Conservation (phyloP, 257 asterid genomes). For the Solanum gandarillasii region DNA sequence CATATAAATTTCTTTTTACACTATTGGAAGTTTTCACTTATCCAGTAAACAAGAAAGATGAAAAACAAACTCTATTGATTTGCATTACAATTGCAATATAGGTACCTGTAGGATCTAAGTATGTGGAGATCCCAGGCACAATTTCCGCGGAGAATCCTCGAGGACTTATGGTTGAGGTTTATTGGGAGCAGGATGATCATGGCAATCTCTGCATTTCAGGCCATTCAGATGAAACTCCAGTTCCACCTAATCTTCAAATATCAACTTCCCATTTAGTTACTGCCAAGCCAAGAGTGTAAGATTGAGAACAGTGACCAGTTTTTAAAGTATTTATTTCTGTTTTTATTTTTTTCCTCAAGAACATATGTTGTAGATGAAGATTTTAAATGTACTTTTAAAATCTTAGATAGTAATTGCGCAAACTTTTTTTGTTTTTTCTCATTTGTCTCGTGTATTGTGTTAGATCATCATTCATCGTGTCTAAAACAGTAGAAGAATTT, state of each 20-base stretch:
- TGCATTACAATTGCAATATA: neutral
- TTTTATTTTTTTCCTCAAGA: neutral
- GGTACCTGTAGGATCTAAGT: conserved; percentile 20
- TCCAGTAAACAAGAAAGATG: neutral
- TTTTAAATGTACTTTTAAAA: neutral
- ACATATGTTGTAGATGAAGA: neutral
- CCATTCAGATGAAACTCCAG: conserved; percentile 18
- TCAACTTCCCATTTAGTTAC: neutral
- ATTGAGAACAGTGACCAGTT: neutral
- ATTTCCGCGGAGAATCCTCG: conserved; percentile 5
- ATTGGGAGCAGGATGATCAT: conserved; percentile 23
- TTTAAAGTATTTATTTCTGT: neutral
- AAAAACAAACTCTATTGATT: neutral
- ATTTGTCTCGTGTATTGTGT: neutral
- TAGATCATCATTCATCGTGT: neutral
- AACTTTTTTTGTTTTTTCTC: neutral
- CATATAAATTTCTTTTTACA: neutral
- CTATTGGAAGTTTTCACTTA: neutral
- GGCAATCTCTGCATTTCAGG: conserved; percentile 26
- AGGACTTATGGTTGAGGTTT: conserved; percentile 25
- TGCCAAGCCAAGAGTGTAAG: neutral
- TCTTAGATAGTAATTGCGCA: neutral
- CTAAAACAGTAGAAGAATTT: neutral
- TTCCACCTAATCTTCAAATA: conserved; percentile 1
- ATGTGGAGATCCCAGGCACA: conserved; percentile 17